A percentile compares a stretch with the other conserved stretches of the same genome.
These are phyloP conservation scores for Amylostereum areolatum DNA, from an alignment of 1,284 basidiomycete species.

Conservation along the genomic window DNA sequence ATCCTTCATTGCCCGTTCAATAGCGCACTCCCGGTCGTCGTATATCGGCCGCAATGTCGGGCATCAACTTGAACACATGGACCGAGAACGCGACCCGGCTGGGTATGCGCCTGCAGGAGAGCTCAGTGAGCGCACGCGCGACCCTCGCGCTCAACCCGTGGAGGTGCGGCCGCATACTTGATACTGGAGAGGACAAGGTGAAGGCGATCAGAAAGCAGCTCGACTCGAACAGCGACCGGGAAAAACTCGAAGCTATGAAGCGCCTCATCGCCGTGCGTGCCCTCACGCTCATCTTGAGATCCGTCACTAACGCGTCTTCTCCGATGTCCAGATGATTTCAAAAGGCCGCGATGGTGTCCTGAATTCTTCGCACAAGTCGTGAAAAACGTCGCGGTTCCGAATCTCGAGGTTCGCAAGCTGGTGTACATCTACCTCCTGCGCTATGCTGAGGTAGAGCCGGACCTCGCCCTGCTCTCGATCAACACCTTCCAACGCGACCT, in stretches of 20 bases:
- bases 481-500: slow-evolving; percentile 99
- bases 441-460: slow-evolving; percentile 89
- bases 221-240: slow-evolving; percentile 79
- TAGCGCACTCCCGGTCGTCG: neutral
- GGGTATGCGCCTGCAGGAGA: slow-evolving; percentile 73
- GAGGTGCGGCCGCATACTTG: slow-evolving; percentile 53
- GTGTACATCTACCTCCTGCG: slow-evolving; percentile 96
- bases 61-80: slow-evolving; percentile 59
- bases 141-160: slow-evolving; percentile 52
- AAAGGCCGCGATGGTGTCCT: slow-evolving; percentile 90
- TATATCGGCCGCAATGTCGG: slow-evolving; percentile 30
- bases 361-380: slow-evolving; percentile 93
- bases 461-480: slow-evolving; percentile 93
- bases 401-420: slow-evolving; percentile 92
- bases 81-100: slow-evolving; percentile 77
- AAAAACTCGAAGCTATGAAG: slow-evolving; percentile 92
- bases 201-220: slow-evolving; percentile 81
- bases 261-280: slow-evolving; percentile 73
- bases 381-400: slow-evolving; percentile 87
- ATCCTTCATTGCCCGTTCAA: neutral
- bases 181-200: slow-evolving; percentile 65
- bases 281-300: too few species aligned
- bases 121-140: slow-evolving; percentile 74
- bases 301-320: too few species aligned
- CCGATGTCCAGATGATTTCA: slow-evolving; percentile 67